Conservation (phyloP, 2,329 filamentous ascomycete species). For the Colletotrichum tamarilloi region DNA sequence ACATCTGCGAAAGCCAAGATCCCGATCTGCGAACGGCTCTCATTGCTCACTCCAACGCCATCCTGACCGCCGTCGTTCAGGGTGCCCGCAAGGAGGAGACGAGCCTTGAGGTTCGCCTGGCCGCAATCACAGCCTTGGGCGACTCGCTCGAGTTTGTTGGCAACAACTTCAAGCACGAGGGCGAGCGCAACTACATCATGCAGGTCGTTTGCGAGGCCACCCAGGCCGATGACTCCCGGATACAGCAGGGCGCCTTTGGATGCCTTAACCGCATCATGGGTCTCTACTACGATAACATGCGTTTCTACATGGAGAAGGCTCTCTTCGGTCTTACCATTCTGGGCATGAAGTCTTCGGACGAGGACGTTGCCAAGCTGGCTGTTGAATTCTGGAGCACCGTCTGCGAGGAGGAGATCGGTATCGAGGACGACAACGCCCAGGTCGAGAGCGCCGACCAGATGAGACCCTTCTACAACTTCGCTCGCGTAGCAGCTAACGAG, state of each 20-base stretch:
- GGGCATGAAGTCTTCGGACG: constrained; percentile 98
- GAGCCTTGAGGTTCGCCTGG: constrained; percentile 89
- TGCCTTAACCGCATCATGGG: constrained; percentile 99
- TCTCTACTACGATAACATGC: constrained; percentile 99
- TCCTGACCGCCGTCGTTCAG: constrained; percentile 96
- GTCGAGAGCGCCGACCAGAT: constrained; percentile 84
- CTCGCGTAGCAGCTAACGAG: constrained; percentile 89
- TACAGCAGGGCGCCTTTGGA: constrained; percentile 96
- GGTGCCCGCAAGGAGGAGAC: constrained; percentile 96
- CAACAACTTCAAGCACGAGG: constrained; percentile 99
- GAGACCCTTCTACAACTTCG: constrained; percentile 95
- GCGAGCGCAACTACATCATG: constrained; percentile 99
- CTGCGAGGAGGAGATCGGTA: constrained; percentile 97
- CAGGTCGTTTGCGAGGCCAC: constrained; percentile 99
- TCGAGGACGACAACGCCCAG: constrained; percentile 95
- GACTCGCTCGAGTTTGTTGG: constrained; percentile 98
- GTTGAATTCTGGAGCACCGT: constrained; percentile 99
- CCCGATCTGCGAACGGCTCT: constrained; percentile 84
- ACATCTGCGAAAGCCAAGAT: constrained; percentile 97
- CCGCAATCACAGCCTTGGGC: constrained; percentile 92
- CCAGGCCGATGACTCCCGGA: constrained; percentile 88
- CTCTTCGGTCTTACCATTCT: constrained; percentile 97
- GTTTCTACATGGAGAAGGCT: constrained; percentile 99
- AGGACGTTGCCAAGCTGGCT: constrained; percentile 97
- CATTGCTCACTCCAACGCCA: constrained; percentile 92